A percentile compares a stretch with the other conserved stretches of the same genome.
phyloP scores from a whole-genome alignment of 352 stramenopile genomes.

The Globisporangium recalcitrans region DNA sequence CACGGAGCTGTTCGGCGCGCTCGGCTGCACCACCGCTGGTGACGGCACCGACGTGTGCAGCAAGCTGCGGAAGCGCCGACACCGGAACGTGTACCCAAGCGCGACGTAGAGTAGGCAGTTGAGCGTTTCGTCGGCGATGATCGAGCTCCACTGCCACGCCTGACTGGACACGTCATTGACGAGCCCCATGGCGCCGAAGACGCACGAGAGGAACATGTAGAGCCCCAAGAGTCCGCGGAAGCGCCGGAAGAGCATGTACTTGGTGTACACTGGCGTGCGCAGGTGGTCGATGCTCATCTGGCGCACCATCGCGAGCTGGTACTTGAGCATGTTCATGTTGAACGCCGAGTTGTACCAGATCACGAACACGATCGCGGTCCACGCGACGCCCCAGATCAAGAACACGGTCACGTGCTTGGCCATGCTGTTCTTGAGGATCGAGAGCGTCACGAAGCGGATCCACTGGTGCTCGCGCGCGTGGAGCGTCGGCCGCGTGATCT shows the following conservation, averaged over 20 bases:
- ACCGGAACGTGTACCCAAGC: slow-evolving; percentile 56
- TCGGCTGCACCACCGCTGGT: background rate
- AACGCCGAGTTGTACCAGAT: slow-evolving; percentile 68
- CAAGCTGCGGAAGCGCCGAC: slow-evolving; percentile 48
- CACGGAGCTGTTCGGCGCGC: background rate
- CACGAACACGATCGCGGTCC: slow-evolving; percentile 53
- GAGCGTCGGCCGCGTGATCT: slow-evolving; percentile 53
- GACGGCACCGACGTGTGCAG: slow-evolving; percentile 20
- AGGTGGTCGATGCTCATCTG: slow-evolving; percentile 40
- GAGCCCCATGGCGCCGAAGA: slow-evolving; percentile 38
- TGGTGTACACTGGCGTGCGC: slow-evolving; percentile 55
- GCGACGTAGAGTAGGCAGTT: slow-evolving; percentile 35
- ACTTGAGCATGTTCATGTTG: slow-evolving; percentile 69
- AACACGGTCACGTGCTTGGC: slow-evolving; percentile 39
- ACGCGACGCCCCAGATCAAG: slow-evolving; percentile 48
- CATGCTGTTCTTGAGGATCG: slow-evolving; percentile 34
- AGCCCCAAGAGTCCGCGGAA: slow-evolving; percentile 40
- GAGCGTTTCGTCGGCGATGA: slow-evolving; percentile 34
- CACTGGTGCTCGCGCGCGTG: slow-evolving; percentile 42
- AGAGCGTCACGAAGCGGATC: slow-evolving; percentile 49
- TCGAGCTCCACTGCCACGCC: slow-evolving; percentile 29
- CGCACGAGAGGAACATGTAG: slow-evolving; percentile 52
- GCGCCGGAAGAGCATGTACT: slow-evolving; percentile 57
- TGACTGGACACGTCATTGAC: slow-evolving; percentile 32
- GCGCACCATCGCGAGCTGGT: slow-evolving; percentile 55